phyloP scores from a whole-genome alignment of 495 filamentous ascomycete genomes.

The Trichodelitschia bisporula region DNA sequence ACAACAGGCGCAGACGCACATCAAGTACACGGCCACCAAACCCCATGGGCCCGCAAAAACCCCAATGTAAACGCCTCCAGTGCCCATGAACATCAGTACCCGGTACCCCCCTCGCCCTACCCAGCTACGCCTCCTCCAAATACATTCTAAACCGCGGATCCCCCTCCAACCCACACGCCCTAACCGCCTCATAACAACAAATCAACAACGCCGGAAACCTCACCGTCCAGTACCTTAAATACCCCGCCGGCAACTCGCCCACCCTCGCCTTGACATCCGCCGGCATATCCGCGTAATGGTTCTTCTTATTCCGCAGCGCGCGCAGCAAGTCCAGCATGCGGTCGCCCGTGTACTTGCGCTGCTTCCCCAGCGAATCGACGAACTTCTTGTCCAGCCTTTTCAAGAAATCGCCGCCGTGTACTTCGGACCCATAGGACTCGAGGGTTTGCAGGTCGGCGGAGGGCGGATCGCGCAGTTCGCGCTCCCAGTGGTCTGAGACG shows the following conservation, averaged over 20 bases:
- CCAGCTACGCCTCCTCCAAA: constrained; percentile 14
- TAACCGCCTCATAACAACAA: constrained; percentile 49
- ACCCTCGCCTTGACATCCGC: constrained; percentile 16
- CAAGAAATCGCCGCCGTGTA: constrained; percentile 51
- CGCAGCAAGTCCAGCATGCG: constrained; percentile 68
- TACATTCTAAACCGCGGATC: constrained; percentile 58
- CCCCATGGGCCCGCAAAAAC: too few relatives aligned
- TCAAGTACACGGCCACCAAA: too few relatives aligned
- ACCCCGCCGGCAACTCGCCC: constrained; percentile 49
- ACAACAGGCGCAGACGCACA: too few relatives aligned
- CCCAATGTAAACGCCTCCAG: too few relatives aligned
- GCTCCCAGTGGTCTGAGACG: constrained; percentile 85
- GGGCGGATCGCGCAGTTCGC: constrained; percentile 58
- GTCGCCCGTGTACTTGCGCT: constrained; percentile 76
- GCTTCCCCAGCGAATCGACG: constrained; percentile 70
- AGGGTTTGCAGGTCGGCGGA: constrained; percentile 37
- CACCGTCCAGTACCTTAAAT: constrained; percentile 62
- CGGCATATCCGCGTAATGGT: constrained; percentile 22
- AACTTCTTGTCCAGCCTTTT: constrained; percentile 51
- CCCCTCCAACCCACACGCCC: constrained; percentile 34
- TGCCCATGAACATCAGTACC: too few relatives aligned
- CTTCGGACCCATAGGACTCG: constrained; percentile 27
- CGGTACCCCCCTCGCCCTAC: too few relatives aligned
- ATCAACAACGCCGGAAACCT: constrained; percentile 69
- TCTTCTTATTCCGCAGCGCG: constrained; percentile 71